Conservation (phyloP, 2,329 filamentous ascomycete species). For the Zymoseptoria tritici region DNA sequence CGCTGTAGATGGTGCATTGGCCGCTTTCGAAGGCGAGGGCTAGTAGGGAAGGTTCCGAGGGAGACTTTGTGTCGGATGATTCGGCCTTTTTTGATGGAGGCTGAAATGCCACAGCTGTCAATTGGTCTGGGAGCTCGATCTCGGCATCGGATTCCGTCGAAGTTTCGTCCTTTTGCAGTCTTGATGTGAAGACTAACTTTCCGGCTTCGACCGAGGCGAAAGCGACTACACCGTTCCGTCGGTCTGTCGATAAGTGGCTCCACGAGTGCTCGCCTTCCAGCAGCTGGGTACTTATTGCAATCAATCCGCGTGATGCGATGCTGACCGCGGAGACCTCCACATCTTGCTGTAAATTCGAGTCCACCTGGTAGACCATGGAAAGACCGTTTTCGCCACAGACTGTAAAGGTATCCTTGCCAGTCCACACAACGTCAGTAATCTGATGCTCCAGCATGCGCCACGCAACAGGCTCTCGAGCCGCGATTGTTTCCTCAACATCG, state of each 20-base stretch:
- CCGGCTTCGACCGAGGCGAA: constrained; percentile 24
- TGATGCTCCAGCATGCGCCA: constrained; percentile 36
- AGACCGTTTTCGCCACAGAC: constrained; percentile 35
- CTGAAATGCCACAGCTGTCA: constrained; percentile 37
- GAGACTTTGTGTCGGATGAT: not conserved
- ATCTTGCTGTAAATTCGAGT: constrained; percentile 9
- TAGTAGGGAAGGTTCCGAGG: constrained; percentile 19
- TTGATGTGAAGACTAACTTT: constrained; percentile 30
- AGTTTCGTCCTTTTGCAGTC: constrained; percentile 3
- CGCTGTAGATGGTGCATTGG: constrained; percentile 35
- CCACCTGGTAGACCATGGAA: constrained; percentile 16
- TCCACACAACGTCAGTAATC: constrained; percentile 40
- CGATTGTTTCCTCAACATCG: constrained; percentile 3
- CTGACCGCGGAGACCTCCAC: constrained; percentile 3
- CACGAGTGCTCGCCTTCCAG: constrained; percentile 10
- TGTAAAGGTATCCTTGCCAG: constrained; percentile 36
- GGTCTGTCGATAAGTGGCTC: constrained; percentile 33
- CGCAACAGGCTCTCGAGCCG: constrained; percentile 30
- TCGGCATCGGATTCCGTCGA: constrained; percentile 3
- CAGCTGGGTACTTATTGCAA: constrained; percentile 10
- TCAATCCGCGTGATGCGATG: constrained; percentile 14
- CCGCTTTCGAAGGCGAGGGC: constrained; percentile 37
- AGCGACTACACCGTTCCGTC: constrained; percentile 25
- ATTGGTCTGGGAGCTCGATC: constrained; percentile 8
- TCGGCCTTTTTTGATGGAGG: constrained; percentile 7